Evolutionary conservation across 441 rosid species (phyloP).

Genomic region (Theobroma grandiflorum): DNA sequence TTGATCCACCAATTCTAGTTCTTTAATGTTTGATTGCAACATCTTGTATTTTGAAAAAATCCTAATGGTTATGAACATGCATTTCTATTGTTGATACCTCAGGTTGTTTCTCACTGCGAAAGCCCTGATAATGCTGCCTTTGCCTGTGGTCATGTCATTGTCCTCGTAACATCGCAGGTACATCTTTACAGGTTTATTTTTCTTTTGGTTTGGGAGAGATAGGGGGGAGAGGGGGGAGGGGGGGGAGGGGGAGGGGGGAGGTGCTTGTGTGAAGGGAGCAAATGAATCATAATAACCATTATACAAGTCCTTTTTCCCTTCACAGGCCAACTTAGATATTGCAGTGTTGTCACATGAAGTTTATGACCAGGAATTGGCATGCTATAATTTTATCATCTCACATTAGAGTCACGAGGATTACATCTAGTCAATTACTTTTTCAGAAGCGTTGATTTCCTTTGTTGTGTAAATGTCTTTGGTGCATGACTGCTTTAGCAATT

Average conservation of each 20-base stretch:
- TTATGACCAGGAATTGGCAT: background rate
- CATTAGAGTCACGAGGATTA: background rate
- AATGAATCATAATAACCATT: background rate
- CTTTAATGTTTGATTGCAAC: background rate
- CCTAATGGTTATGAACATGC: background rate
- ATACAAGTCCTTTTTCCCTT: background rate
- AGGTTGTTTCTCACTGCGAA: constrained; percentile 73
- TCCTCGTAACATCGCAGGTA: constrained; percentile 83
- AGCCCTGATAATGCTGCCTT: constrained; percentile 67
- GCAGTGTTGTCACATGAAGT: background rate
- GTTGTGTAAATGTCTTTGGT: background rate
- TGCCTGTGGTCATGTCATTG: constrained; percentile 76
- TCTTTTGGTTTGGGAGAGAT: background rate
- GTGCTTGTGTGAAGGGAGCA: background rate
- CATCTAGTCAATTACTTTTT: background rate
- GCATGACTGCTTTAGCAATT: background rate
- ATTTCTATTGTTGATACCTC: constrained; percentile 30
- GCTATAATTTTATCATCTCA: background rate
- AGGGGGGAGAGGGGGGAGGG: background rate
- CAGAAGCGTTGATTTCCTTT: background rate
- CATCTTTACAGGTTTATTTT: background rate
- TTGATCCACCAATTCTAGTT: constrained; percentile 18
- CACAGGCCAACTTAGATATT: background rate
- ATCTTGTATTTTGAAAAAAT: background rate
- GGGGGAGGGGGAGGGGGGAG: background rate